A percentile compares a stretch with the other conserved stretches of the same genome.
These are phyloP conservation scores for Colletotrichum sojae DNA, from an alignment of 2,329 filamentous ascomycete genomes.

Conservation along the genomic window DNA sequence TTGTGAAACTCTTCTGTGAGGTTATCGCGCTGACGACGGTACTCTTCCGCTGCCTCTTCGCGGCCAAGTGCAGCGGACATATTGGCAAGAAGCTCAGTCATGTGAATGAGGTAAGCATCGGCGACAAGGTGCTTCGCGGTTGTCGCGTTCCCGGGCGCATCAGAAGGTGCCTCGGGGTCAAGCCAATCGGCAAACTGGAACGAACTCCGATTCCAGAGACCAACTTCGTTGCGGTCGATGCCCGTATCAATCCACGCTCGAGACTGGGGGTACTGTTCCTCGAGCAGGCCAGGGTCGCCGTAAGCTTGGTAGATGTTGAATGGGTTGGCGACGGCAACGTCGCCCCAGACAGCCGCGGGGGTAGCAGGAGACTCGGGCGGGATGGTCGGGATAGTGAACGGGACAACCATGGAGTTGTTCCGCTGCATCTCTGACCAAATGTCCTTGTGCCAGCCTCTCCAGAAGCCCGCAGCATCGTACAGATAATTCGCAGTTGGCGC, in stretches of 20 bases:
- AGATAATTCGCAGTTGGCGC: conserved; percentile 66
- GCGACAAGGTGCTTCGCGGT: conserved; percentile 59
- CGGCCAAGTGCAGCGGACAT: conserved; percentile 52
- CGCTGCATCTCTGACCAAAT: conserved; percentile 52
- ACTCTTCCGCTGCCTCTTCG: conserved; percentile 44
- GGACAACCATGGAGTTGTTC: conserved; percentile 44
- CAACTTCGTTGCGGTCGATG: conserved; percentile 50
- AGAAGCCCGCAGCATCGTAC: conserved; percentile 66
- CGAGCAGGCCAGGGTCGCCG: conserved; percentile 54
- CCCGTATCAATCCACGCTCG: conserved; percentile 56
- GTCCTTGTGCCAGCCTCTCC: conserved; percentile 65
- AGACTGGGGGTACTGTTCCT: conserved; percentile 56
- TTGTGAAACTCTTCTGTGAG: conserved; percentile 49
- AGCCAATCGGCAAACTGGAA: conserved; percentile 64
- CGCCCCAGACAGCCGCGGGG: conserved; percentile 58
- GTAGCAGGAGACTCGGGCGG: conserved; percentile 43
- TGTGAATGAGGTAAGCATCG: conserved; percentile 62
- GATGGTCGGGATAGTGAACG: conserved; percentile 49
- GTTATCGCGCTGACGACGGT: conserved; percentile 41
- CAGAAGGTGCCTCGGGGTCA: conserved; percentile 60
- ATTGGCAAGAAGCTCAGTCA: conserved; percentile 54
- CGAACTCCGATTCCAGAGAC: conserved; percentile 56
- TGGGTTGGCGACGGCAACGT: conserved; percentile 57
- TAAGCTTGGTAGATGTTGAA: conserved; percentile 57
- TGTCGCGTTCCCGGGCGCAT: conserved; percentile 54